Conservation (phyloP, 1,284 basidiomycete species). For the Erythrobasidium hasegawianum region DNA sequence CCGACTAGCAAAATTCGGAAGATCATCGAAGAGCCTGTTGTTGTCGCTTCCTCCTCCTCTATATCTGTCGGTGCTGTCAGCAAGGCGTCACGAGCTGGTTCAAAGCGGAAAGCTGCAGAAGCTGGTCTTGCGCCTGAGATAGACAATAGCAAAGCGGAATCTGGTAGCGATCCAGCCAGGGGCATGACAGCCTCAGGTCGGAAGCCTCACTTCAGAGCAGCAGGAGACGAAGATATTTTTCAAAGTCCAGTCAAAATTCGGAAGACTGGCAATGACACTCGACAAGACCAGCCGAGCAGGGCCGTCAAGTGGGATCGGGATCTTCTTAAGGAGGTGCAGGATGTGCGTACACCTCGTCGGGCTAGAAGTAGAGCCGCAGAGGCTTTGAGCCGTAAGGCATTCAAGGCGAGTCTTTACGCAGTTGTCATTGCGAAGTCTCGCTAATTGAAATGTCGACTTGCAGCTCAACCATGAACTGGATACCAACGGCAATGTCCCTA, state of each 20-base stretch:
- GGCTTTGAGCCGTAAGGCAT: neutral
- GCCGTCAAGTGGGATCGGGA: conserved; percentile 31
- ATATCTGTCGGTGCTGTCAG: too few relatives aligned
- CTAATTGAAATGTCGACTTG: neutral
- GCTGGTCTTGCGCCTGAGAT: neutral
- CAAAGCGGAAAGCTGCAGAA: neutral
- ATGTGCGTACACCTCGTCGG: neutral
- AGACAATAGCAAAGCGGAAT: neutral
- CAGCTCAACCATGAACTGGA: conserved; percentile 35
- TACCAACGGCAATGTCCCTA: conserved; percentile 39
- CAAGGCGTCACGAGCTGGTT: neutral
- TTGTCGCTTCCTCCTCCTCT: too few relatives aligned
- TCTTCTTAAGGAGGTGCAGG: conserved; percentile 7
- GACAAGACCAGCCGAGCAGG: too few relatives aligned
- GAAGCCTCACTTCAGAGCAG: conserved; percentile 38
- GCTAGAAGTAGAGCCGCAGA: neutral
- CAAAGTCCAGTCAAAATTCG: conserved; percentile 34
- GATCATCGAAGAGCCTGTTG: neutral
- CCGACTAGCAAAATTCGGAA: conserved; percentile 44
- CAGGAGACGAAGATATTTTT: conserved; percentile 43
- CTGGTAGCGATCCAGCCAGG: too few relatives aligned
- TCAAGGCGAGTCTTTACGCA: neutral
- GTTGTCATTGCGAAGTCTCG: neutral
- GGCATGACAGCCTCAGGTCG: conserved; percentile 3
- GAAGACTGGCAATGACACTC: neutral